Base-by-base conservation (phyloP, 495 filamentous ascomycete genomes). In the Xylaria telfairii region DNA sequence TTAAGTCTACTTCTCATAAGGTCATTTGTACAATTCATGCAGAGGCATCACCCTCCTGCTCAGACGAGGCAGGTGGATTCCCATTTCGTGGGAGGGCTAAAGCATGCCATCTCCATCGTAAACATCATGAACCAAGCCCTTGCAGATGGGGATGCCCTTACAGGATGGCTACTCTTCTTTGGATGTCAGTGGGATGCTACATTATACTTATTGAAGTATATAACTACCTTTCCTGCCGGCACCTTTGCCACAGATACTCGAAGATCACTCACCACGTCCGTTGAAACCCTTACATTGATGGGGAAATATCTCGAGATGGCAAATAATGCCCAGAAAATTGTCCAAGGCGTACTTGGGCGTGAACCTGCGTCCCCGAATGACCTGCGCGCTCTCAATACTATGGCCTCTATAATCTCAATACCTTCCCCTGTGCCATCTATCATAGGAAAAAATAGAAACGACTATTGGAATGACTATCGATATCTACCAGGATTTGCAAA, bases 1-100 rank as follows among this genome's bases (percentile, higher is more conserved):
- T 15, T 53, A 13, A 53, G 49, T 53, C 49, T 53, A 53, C 49
- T 53, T 53, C 49, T 53, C 49, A 53, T 53, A 53, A 53, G 24
- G 49, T 53, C 49, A 12, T 53, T 53, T 5, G 49, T 53, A 53
- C 49, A 53, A 15, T 53, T 53, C 49, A 26, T 53, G 49, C 49
- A 53, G 49, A 53, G 24, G 24, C 17, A 53, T 53, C 49, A 53
- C 7, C 49, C 26, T 53, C 49, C 24, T 15, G 21, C 49, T 53
- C 49, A n/a, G 49, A 53, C 24, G 49, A 53, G 49, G 49, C 49
- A 53, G 49, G 24, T 28, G 24, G 49, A 53, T 53, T 21, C 49
- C 10, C 49, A 53, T 53, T 26, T 53, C 24, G 49, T 26, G 24
- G 49, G 24, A 9, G 49, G 49, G 49, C 12, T 53, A 13, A 53